Evolutionary conservation across 1,284 basidiomycete species (phyloP).

Genomic region (Microstroma glucosiphilum): DNA sequence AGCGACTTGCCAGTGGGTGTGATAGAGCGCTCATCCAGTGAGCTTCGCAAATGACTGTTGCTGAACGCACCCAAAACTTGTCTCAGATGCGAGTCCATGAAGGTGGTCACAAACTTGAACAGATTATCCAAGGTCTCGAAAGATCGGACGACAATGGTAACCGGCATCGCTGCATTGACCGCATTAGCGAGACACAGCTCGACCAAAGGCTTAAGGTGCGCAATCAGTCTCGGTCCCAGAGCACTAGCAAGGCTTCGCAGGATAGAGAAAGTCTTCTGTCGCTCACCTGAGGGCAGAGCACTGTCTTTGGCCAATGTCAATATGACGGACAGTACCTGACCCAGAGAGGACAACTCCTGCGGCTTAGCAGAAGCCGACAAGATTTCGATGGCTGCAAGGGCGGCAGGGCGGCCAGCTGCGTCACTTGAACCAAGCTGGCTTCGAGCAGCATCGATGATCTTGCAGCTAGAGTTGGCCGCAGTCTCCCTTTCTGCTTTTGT

Average conservation of each 20-base stretch:
- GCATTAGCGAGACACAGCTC: slow-evolving; percentile 22
- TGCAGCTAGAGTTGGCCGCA: slow-evolving; percentile 22
- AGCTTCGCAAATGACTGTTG: background rate
- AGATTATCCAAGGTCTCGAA: slow-evolving; percentile 35
- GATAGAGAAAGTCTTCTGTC: slow-evolving; percentile 19
- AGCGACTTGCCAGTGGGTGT: background rate
- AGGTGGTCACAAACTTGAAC: slow-evolving; percentile 38
- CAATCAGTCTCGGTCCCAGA: slow-evolving; percentile 43
- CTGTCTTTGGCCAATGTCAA: slow-evolving; percentile 8
- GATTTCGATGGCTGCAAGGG: slow-evolving; percentile 31
- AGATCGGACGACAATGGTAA: slow-evolving; percentile 15
- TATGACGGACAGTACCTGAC: slow-evolving; percentile 25
- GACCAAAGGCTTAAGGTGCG: slow-evolving; percentile 37
- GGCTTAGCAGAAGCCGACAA: slow-evolving; percentile 18
- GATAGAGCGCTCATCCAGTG: background rate
- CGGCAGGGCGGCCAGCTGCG: slow-evolving; percentile 16
- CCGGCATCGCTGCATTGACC: slow-evolving; percentile 9
- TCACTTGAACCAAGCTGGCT: background rate
- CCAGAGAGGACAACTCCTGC: slow-evolving; percentile 23
- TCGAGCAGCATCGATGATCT: slow-evolving; percentile 17
- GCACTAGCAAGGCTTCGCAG: slow-evolving; percentile 26
- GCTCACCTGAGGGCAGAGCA: background rate
- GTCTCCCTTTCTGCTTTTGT: slow-evolving; percentile 17
- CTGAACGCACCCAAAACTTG: slow-evolving; percentile 15
- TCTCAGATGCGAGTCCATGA: slow-evolving; percentile 33